phyloP scores from a whole-genome alignment of 1,284 basidiomycete species.

The Sanghuangporus baumii region DNA sequence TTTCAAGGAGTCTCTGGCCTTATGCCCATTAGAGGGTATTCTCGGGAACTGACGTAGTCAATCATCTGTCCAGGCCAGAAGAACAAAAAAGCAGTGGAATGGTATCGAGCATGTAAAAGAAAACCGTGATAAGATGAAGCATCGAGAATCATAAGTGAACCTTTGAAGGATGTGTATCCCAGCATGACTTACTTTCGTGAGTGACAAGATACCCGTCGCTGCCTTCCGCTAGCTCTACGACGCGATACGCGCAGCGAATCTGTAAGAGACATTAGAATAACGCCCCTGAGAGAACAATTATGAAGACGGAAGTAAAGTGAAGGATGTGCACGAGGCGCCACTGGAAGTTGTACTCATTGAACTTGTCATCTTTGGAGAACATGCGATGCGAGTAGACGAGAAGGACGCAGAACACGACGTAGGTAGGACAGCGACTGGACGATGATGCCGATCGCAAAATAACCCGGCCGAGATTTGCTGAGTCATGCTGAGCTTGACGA shows the following conservation, averaged over 20 bases:
- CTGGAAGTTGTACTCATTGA: not conserved
- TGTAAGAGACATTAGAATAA: conserved; percentile 4
- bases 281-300: conserved; percentile 3
- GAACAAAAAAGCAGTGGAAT: conserved; percentile 31
- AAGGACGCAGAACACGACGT: conserved; percentile 12
- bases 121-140: conserved; percentile 21
- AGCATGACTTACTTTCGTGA: conserved; percentile 25
- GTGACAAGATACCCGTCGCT: conserved; percentile 33
- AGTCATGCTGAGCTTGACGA: not conserved
- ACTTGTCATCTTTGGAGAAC: not conserved
- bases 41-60: not conserved
- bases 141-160: not conserved
- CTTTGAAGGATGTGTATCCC: not conserved
- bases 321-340: conserved; percentile 3
- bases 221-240: conserved; percentile 33
- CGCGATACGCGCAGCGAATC: conserved; percentile 34
- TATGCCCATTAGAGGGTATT: not conserved
- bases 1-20: not conserved
- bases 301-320: conserved; percentile 19
- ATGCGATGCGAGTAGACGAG: conserved; percentile 7
- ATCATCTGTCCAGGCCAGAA: conserved; percentile 28
- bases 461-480: not conserved
- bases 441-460: conserved; percentile 15
- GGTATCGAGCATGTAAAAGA: conserved; percentile 40
- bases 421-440: conserved; percentile 14